These are phyloP conservation scores for Quercus mongolica DNA, from an alignment of 306 rosid species.

Conservation along the genomic window DNA sequence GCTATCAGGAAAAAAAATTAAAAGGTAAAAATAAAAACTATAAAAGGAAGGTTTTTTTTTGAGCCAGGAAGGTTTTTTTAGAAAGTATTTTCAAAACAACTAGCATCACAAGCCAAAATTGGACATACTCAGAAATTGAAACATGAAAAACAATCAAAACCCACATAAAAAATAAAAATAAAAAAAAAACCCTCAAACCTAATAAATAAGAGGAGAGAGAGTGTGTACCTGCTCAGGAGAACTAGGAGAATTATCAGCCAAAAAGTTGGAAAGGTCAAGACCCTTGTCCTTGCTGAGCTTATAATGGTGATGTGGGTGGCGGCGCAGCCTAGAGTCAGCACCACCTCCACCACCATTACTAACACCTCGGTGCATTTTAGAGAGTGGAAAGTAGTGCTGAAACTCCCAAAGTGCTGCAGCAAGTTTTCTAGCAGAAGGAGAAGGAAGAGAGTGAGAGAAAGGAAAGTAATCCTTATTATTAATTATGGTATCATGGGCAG, in stretches of 20 bases:
- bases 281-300: conserved; percentile 47
- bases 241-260: conserved; percentile 61
- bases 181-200: background rate
- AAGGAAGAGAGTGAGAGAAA: background rate
- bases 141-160: background rate
- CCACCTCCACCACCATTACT: conserved; percentile 27
- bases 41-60: too few relatives aligned
- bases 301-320: conserved; percentile 47
- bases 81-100: background rate
- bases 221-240: conserved; percentile 73
- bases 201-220: background rate
- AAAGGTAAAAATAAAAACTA: background rate
- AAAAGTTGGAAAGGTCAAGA: conserved; percentile 52
- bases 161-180: background rate
- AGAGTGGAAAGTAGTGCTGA: conserved; percentile 39
- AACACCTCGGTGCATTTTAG: conserved; percentile 60
- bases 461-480: background rate
- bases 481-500: conserved; percentile 30
- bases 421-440: conserved; percentile 62
- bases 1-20: background rate
- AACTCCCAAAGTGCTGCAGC: conserved; percentile 92
- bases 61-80: too few relatives aligned
- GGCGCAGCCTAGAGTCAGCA: conserved; percentile 53
- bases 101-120: background rate
- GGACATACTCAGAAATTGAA: conserved; percentile 12